Percentiles rank a stretch among this genome's conserved stretches.
Evolutionary conservation across 768 basidiomycete genomes (phyloP).

Genomic region (Hericium erinaceus): DNA sequence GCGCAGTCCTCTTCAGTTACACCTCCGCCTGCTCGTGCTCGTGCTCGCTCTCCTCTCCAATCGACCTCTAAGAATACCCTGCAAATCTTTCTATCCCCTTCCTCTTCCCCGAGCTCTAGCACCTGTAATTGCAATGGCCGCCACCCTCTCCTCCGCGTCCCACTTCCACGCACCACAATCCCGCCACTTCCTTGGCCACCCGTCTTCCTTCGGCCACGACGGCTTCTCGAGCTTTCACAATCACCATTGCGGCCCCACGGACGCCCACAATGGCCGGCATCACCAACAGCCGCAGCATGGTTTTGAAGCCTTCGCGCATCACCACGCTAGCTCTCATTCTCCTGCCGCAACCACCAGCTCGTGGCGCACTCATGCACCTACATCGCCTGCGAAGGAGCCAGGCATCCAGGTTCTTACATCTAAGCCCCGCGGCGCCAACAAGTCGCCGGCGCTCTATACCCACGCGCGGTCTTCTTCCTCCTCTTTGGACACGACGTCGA

Average conservation of each 20-base stretch:
- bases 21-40: background rate
- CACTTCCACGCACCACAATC: background rate
- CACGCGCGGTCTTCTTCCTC: background rate
- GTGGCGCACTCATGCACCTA: conserved; percentile 7
- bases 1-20: background rate
- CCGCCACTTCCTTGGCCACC: background rate
- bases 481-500: background rate
- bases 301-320: conserved; percentile 9
- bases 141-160: background rate
- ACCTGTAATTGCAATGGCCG: conserved; percentile 3
- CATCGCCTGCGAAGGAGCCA: background rate
- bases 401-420: background rate
- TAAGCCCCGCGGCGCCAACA: background rate
- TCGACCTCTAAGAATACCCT: background rate
- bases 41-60: background rate
- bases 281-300: background rate
- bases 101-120: background rate
- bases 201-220: background rate
- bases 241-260: background rate
- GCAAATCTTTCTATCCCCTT: background rate
- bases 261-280: background rate
- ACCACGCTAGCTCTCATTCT: background rate
- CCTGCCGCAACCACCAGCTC: background rate
- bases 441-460: background rate
- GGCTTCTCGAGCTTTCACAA: background rate